Conservation (phyloP, 306 rosid genomes). For the Vigna radiata region DNA sequence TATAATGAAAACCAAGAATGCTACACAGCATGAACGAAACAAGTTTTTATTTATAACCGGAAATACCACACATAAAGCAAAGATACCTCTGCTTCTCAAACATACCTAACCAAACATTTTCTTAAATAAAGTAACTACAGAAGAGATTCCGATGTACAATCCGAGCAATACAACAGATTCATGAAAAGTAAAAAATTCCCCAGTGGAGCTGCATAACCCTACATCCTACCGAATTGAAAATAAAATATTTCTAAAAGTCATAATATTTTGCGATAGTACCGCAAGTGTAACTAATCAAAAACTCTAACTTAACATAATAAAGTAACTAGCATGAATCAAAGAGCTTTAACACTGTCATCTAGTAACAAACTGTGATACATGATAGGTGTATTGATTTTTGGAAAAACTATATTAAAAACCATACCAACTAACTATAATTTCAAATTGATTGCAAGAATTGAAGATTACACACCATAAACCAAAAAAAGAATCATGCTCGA, state of each 20-base stretch:
- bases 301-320: neutral
- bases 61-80: neutral
- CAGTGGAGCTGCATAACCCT: neutral
- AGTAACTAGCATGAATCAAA: too few species aligned
- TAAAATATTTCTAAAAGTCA: neutral
- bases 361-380: neutral
- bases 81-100: neutral
- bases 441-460: neutral
- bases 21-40: conserved; percentile 34
- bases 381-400: neutral
- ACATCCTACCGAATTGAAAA: neutral
- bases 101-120: conserved; percentile 6
- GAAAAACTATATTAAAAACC: too few species aligned
- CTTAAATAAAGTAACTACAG: neutral
- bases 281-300: neutral
- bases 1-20: conserved; percentile 5
- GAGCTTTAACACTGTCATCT: neutral
- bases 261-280: neutral
- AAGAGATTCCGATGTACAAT: conserved; percentile 1
- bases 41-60: conserved; percentile 18
- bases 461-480: neutral
- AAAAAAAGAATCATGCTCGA: neutral
- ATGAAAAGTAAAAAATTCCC: conserved; percentile 6
- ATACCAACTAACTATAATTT: neutral
- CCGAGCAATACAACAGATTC: conserved; percentile 12